These are phyloP conservation scores for Alternaria brassicae DNA, from an alignment of 2,329 filamentous ascomycete genomes.

Conservation along the genomic window DNA sequence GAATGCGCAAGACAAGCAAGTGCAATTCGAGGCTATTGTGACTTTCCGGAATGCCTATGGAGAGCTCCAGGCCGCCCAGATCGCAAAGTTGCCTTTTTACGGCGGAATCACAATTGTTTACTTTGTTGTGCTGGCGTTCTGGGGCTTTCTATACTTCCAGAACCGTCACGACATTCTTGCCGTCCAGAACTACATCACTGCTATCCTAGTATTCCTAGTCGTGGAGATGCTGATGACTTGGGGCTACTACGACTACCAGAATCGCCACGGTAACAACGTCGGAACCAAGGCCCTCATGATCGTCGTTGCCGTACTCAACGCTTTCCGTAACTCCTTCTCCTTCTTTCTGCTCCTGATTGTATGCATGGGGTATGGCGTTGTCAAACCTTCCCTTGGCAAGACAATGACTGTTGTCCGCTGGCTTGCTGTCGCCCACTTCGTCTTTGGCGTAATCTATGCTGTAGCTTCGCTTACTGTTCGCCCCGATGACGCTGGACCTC, in stretches of 20 bases:
- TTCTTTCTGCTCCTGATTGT: constrained; percentile 98
- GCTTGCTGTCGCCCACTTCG: constrained; percentile 89
- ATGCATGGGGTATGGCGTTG: constrained; percentile 99
- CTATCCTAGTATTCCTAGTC: constrained; percentile 91
- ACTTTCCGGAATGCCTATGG: constrained; percentile 97
- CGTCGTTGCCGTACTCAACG: constrained; percentile 90
- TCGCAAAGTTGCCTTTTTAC: constrained; percentile 96
- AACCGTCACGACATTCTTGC: constrained; percentile 92
- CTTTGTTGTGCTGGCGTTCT: constrained; percentile 83
- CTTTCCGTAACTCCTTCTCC: constrained; percentile 93
- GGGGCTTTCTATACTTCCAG: constrained; percentile 95
- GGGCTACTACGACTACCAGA: constrained; percentile 98
- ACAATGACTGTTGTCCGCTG: constrained; percentile 94
- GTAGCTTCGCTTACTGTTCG: constrained; percentile 88
- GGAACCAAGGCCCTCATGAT: constrained; percentile 87
- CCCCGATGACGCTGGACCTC: constrained; percentile 85
- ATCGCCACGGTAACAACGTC: constrained; percentile 82
- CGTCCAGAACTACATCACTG: constrained; percentile 98
- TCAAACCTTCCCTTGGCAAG: constrained; percentile 88
- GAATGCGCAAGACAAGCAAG: constrained; percentile 68
- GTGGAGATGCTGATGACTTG: constrained; percentile 98
- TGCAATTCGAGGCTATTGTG: constrained; percentile 78
- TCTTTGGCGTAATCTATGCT: constrained; percentile 93
- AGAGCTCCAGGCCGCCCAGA: constrained; percentile 92
- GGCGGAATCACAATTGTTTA: constrained; percentile 94